phyloP scores from a whole-genome alignment of 1,139 yeast species.

The Suhomyces maxii region DNA sequence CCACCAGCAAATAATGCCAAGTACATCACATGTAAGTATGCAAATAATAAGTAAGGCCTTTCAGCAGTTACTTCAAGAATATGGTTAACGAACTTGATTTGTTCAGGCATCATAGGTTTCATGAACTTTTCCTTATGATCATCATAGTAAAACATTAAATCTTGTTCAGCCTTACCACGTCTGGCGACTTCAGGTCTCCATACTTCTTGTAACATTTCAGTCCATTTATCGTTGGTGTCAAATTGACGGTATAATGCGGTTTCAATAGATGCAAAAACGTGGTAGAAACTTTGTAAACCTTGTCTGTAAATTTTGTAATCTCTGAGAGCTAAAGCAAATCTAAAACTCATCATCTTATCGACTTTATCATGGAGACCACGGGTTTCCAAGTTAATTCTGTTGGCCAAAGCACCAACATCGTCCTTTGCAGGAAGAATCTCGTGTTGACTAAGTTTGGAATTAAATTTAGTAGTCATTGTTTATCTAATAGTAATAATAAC shows the following conservation, averaged over 20 bases:
- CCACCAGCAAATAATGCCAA: conserved; percentile 89
- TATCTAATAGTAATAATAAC: too few species aligned
- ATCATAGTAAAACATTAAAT: conserved; percentile 66
- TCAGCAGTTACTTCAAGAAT: conserved; percentile 53
- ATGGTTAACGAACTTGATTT: conserved; percentile 62
- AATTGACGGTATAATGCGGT: conserved; percentile 50
- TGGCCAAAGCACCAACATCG: conserved; percentile 79
- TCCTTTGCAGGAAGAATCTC: conserved; percentile 71
- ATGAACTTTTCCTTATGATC: conserved; percentile 55
- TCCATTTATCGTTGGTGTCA: conserved; percentile 41
- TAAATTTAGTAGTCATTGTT: conserved; percentile 21
- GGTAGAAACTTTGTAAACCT: conserved; percentile 77
- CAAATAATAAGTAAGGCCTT: conserved; percentile 71
- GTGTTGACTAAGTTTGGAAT: conserved; percentile 44
- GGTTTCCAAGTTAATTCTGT: conserved; percentile 73
- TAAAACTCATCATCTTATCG: conserved; percentile 66
- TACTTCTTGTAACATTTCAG: conserved; percentile 47
- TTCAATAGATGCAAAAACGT: conserved; percentile 71
- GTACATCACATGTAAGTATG: conserved; percentile 87
- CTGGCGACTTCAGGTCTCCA: conserved; percentile 77
- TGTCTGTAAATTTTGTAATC: conserved; percentile 78
- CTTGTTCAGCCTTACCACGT: conserved; percentile 55
- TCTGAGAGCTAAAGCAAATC: conserved; percentile 72
- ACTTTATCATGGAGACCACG: conserved; percentile 65
- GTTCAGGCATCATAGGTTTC: conserved; percentile 58